phyloP scores from a whole-genome alignment of 2,329 filamentous ascomycete species.

The Penicillium hordei region DNA sequence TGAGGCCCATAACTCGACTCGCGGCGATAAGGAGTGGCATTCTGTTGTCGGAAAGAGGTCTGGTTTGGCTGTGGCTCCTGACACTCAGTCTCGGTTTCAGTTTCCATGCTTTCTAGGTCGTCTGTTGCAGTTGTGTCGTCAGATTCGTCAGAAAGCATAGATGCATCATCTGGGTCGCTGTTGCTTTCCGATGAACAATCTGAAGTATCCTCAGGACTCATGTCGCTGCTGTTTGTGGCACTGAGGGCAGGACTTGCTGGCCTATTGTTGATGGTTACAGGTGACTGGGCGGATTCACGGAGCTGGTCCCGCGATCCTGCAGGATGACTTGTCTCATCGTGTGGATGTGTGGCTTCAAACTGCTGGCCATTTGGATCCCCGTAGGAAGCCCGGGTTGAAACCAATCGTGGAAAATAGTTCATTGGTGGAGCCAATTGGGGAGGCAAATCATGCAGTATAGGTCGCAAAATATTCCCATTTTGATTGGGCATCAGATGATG shows the following conservation, averaged over 20 bases:
- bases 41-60: conserved; percentile 20
- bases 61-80: conserved; percentile 18
- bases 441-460: not conserved
- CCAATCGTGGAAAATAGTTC: no score
- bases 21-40: conserved; percentile 19
- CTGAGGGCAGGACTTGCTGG: not conserved
- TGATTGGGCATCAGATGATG: not conserved
- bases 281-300: not conserved
- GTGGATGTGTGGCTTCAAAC: not conserved
- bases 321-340: not conserved
- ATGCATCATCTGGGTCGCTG: conserved; percentile 34
- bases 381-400: not conserved
- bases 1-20: not conserved
- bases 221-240: not conserved
- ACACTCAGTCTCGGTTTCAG: conserved; percentile 19
- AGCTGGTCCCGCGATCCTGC: not conserved
- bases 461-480: not conserved
- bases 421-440: not conserved
- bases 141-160: conserved; percentile 28
- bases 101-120: conserved; percentile 24
- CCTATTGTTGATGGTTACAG: not conserved
- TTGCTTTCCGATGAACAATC: conserved; percentile 21
- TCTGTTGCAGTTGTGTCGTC: conserved; percentile 31
- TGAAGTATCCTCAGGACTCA: not conserved
- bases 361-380: not conserved